A percentile compares a stretch with the other conserved stretches of the same genome.
Conservation (phyloP, 192 early-diverging fungal genomes). For the Umbelopsis sp. region DNA sequence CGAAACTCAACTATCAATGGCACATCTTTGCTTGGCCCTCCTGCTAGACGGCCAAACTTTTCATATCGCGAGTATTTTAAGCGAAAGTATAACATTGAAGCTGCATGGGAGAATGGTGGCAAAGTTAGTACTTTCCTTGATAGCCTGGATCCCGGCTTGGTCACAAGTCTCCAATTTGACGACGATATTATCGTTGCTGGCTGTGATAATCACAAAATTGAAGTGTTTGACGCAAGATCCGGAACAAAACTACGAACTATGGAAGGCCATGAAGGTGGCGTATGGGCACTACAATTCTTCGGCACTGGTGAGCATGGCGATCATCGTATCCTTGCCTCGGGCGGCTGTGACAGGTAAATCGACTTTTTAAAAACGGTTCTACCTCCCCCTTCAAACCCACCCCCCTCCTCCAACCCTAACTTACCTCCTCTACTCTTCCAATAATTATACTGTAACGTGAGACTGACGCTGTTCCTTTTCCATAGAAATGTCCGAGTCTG, state of each 20-base stretch:
- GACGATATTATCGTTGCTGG: constrained; percentile 91
- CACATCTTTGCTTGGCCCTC: constrained; percentile 32
- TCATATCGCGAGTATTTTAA: constrained; percentile 60
- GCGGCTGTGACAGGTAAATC: constrained; percentile 87
- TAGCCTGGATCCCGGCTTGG: constrained; percentile 57
- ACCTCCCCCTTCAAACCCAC: background rate
- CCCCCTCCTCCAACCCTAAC: background rate
- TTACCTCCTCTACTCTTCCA: background rate
- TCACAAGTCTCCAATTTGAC: constrained; percentile 96
- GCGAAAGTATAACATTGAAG: constrained; percentile 51
- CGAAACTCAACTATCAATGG: constrained; percentile 35
- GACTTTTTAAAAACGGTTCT: background rate
- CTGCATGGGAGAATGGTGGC: constrained; percentile 54
- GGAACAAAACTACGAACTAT: constrained; percentile 73
- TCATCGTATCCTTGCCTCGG: constrained; percentile 81
- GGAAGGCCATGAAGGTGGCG: constrained; percentile 89
- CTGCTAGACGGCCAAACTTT: constrained; percentile 31
- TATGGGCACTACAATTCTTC: constrained; percentile 90
- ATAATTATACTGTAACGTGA: background rate
- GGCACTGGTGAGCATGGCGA: constrained; percentile 28
- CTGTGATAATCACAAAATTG: constrained; percentile 89
- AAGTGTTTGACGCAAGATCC: constrained; percentile 85
- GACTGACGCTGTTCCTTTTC: background rate
- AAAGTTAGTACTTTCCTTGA: constrained; percentile 55
- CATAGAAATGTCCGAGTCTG: constrained; percentile 85